phyloP scores from a whole-genome alignment of 768 basidiomycete genomes.

The Dioszegia crocea region DNA sequence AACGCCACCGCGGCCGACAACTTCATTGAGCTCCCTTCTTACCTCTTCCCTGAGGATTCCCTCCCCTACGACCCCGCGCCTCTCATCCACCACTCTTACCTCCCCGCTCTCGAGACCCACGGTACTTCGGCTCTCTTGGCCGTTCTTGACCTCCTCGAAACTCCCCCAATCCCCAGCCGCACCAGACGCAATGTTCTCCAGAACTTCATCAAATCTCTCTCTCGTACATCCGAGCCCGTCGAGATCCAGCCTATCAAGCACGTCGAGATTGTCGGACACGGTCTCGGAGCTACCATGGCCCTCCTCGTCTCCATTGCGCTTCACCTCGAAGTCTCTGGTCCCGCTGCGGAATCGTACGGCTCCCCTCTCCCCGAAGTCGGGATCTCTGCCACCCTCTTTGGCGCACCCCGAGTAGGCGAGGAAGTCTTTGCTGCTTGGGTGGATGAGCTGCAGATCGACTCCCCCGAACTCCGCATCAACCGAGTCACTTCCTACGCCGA shows the following conservation, averaged over 20 bases:
- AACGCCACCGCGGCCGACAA: not conserved
- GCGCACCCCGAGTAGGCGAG: slow-evolving; percentile 39
- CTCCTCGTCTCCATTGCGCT: slow-evolving; percentile 32
- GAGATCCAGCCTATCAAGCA: slow-evolving; percentile 15
- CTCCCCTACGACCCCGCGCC: slow-evolving; percentile 15
- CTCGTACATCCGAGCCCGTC: not conserved
- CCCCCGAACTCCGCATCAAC: slow-evolving; percentile 15
- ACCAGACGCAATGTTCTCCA: slow-evolving; percentile 13
- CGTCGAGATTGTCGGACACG: slow-evolving; percentile 42
- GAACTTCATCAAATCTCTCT: slow-evolving; percentile 12
- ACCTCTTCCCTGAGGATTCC: slow-evolving; percentile 22
- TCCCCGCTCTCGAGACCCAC: slow-evolving; percentile 21
- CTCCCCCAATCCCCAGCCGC: slow-evolving; percentile 13
- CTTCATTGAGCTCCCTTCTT: slow-evolving; percentile 26
- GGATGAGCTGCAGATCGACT: slow-evolving; percentile 18
- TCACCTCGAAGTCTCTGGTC: slow-evolving; percentile 19
- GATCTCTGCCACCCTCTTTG: slow-evolving; percentile 30
- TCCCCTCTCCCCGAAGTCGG: slow-evolving; percentile 14
- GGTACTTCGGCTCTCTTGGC: slow-evolving; percentile 25
- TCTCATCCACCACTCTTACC: slow-evolving; percentile 25
- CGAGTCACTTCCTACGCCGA: slow-evolving; percentile 39
- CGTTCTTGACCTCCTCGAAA: slow-evolving; percentile 26
- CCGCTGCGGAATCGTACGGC: slow-evolving; percentile 12
- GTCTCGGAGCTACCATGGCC: slow-evolving; percentile 33
- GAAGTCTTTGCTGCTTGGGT: slow-evolving; percentile 28